These are phyloP conservation scores for Paramecium primaurelia DNA, from an alignment of 73 alveolate species.

Conservation along the genomic window DNA sequence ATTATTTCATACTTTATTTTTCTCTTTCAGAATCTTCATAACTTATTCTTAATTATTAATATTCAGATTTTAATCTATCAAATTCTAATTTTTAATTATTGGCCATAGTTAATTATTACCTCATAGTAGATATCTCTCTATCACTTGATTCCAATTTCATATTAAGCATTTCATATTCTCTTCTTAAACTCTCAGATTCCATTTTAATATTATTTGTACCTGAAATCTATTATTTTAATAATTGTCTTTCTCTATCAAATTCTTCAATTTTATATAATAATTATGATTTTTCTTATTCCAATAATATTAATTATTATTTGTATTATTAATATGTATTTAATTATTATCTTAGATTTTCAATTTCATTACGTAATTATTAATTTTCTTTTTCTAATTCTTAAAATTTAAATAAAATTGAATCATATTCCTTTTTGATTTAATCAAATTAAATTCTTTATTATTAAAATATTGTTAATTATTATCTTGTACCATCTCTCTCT, in stretches of 20 bases:
- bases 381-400: neutral
- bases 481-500: neutral
- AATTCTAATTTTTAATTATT: neutral
- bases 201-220: neutral
- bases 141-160: neutral
- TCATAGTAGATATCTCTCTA: neutral
- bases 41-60: neutral
- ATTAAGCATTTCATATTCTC: neutral
- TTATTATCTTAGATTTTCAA: neutral
- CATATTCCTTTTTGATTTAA: neutral
- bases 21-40: neutral
- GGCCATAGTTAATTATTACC: neutral
- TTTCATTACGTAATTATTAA: neutral
- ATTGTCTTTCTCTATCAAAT: neutral
- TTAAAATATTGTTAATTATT: neutral
- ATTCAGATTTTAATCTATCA: neutral
- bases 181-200: neutral
- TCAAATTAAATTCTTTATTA: neutral
- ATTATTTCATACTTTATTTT: neutral
- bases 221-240: neutral
- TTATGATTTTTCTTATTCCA: neutral
- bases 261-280: neutral
- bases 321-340: neutral
- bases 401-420: neutral
- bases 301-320: neutral